Percentiles rank a stretch among this genome's conserved stretches.
Evolutionary conservation across 2,329 filamentous ascomycete species (phyloP).

Genomic region (Penicillium thymicola): DNA sequence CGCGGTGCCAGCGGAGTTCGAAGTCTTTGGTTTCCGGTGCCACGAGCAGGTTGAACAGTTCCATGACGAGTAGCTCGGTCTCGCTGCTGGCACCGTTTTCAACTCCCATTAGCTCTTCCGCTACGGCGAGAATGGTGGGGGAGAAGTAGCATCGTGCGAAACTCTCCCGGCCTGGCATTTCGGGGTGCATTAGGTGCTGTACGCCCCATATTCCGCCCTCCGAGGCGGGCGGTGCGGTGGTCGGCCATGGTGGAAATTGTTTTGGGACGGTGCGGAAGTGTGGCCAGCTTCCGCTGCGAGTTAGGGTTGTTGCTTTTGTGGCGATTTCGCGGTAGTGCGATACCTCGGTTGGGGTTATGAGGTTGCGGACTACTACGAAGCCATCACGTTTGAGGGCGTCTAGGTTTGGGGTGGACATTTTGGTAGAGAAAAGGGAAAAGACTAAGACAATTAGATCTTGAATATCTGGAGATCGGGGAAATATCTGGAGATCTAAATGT

Average conservation of each 20-base stretch:
- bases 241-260: conserved; percentile 83
- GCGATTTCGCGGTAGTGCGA: conserved; percentile 59
- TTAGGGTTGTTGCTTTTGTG: conserved; percentile 55
- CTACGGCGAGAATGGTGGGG: conserved; percentile 58
- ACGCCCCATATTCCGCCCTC: conserved; percentile 79
- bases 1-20: conserved; percentile 77
- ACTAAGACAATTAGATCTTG: neutral
- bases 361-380: conserved; percentile 68
- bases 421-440: neutral
- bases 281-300: conserved; percentile 72
- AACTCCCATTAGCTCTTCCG: conserved; percentile 60
- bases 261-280: conserved; percentile 80
- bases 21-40: conserved; percentile 66
- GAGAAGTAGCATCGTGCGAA: conserved; percentile 74
- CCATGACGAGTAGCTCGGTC: conserved; percentile 72
- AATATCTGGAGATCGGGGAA: neutral
- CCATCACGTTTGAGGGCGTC: conserved; percentile 65
- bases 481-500: neutral
- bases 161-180: conserved; percentile 57
- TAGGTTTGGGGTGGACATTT: conserved; percentile 40
- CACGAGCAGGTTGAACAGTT: conserved; percentile 82
- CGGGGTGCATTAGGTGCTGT: conserved; percentile 77
- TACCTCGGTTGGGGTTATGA: conserved; percentile 59
- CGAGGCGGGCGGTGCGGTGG: conserved; percentile 46
- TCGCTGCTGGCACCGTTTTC: conserved; percentile 35